phyloP scores from a whole-genome alignment of 1,284 basidiomycete species.

The Ganoderma lingzhi region DNA sequence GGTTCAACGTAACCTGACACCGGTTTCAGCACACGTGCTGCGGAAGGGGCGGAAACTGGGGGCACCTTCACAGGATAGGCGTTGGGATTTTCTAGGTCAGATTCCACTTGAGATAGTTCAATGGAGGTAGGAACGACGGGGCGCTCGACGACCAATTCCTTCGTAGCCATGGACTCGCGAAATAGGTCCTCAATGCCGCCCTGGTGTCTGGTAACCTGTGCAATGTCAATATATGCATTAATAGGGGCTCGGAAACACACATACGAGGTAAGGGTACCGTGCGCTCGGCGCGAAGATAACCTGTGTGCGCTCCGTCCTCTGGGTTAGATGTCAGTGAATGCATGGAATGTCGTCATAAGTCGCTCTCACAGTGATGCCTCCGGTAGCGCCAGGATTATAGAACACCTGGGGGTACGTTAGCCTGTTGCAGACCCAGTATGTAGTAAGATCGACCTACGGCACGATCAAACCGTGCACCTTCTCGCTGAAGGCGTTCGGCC shows the following conservation, averaged over 20 bases:
- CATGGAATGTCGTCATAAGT: not conserved
- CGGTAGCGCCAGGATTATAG: constrained; percentile 68
- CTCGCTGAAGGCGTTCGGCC: constrained; percentile 65
- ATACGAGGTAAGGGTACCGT: constrained; percentile 71
- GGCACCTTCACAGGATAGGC: constrained; percentile 66
- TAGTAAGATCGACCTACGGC: constrained; percentile 51
- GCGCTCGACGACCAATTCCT: constrained; percentile 63
- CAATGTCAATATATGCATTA: not conserved
- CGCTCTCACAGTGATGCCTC: constrained; percentile 64
- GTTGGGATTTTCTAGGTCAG: constrained; percentile 48
- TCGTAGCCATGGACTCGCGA: constrained; percentile 62
- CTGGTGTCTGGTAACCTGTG: constrained; percentile 74
- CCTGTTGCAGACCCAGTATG: not conserved
- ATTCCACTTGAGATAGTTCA: constrained; percentile 54
- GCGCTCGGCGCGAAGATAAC: constrained; percentile 41
- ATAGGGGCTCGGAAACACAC: not conserved
- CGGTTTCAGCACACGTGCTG: not conserved
- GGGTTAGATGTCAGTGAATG: not conserved
- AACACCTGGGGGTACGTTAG: constrained; percentile 58
- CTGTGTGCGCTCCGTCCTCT: constrained; percentile 53
- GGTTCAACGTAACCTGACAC: constrained; percentile 47
- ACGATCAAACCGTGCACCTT: constrained; percentile 75
- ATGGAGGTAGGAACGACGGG: constrained; percentile 64
- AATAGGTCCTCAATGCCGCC: constrained; percentile 78
- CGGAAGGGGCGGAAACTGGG: not conserved